Evolutionary conservation across 257 asterid species (phyloP).

Genomic region (Fraxinus excelsior): DNA sequence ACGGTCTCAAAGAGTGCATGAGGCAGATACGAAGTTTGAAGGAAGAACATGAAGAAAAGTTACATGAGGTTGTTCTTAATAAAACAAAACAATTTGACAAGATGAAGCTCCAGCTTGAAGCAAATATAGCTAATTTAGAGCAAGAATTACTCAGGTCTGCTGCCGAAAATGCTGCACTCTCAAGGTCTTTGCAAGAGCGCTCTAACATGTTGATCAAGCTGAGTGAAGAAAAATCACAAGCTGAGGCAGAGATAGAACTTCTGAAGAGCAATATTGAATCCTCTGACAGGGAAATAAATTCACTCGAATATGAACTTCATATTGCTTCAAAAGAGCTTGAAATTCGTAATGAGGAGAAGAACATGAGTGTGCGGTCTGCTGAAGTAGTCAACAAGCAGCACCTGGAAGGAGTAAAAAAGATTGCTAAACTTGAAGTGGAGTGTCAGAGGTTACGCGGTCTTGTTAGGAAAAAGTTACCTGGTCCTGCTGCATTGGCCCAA

Average conservation of each 20-base stretch:
- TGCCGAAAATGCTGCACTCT: conserved; percentile 81
- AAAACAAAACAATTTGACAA: conserved; percentile 74
- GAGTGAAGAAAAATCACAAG: conserved; percentile 79
- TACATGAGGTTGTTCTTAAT: conserved; percentile 68
- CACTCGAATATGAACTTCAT: conserved; percentile 84
- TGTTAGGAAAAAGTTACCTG: conserved; percentile 90
- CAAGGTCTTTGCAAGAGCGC: conserved; percentile 92
- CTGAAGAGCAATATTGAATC: conserved; percentile 68
- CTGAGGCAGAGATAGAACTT: conserved; percentile 72
- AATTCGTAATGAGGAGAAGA: conserved; percentile 93
- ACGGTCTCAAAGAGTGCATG: conserved; percentile 97
- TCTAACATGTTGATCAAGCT: conserved; percentile 79
- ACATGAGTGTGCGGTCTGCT: conserved; percentile 90
- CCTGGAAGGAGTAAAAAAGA: conserved; percentile 89
- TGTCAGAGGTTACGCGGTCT: conserved; percentile 96
- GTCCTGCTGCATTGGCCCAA: conserved; percentile 96
- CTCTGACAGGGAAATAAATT: conserved; percentile 71
- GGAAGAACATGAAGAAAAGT: conserved; percentile 79
- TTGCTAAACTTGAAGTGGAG: conserved; percentile 92
- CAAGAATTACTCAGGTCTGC: conserved; percentile 78
- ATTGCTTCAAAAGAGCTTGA: conserved; percentile 81
- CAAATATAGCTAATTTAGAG: conserved; percentile 62
- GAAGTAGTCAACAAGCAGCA: conserved; percentile 93
- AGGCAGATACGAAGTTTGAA: conserved; percentile 82
- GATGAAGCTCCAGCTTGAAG: conserved; percentile 77